Conservation (phyloP, 768 basidiomycete species). For the Leccinum imitatum region DNA sequence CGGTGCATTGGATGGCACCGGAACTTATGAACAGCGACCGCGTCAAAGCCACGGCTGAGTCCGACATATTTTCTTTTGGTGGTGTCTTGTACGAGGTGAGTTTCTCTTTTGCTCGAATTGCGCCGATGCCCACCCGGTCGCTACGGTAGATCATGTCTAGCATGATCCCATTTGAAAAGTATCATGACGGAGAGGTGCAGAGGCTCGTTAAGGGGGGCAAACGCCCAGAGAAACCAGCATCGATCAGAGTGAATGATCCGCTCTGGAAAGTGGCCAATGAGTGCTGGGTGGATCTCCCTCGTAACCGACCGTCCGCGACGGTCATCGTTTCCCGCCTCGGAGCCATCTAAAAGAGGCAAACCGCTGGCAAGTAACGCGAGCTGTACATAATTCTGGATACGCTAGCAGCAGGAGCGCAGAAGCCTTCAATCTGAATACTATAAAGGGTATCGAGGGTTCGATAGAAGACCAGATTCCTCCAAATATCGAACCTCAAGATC, state of each 20-base stretch:
- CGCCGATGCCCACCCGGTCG: background rate
- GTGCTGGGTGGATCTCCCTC: constrained; percentile 13
- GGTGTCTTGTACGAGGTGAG: constrained; percentile 33
- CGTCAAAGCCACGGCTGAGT: constrained; percentile 11
- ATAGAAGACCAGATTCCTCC: too few species aligned
- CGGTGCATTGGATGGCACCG: constrained; percentile 29
- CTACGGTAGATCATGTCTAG: constrained; percentile 21
- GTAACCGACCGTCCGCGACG: constrained; percentile 17
- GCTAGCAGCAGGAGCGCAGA: too few species aligned
- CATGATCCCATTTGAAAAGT: constrained; percentile 11
- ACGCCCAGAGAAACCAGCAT: constrained; percentile 10
- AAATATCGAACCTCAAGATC: too few species aligned
- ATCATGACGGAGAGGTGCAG: background rate
- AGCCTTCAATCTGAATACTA: too few species aligned
- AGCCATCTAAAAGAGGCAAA: too few species aligned
- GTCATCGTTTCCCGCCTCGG: background rate
- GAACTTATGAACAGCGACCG: constrained; percentile 17
- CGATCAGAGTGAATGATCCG: constrained; percentile 1
- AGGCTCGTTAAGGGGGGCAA: background rate
- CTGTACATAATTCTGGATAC: background rate
- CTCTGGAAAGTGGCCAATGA: constrained; percentile 14
- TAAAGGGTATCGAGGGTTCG: too few species aligned
- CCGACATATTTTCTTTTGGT: constrained; percentile 30
- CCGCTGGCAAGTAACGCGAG: background rate
- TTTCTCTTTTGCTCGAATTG: background rate